Evolutionary conservation across 768 basidiomycete species (phyloP).

Genomic region (Solioccasus polychromus): DNA sequence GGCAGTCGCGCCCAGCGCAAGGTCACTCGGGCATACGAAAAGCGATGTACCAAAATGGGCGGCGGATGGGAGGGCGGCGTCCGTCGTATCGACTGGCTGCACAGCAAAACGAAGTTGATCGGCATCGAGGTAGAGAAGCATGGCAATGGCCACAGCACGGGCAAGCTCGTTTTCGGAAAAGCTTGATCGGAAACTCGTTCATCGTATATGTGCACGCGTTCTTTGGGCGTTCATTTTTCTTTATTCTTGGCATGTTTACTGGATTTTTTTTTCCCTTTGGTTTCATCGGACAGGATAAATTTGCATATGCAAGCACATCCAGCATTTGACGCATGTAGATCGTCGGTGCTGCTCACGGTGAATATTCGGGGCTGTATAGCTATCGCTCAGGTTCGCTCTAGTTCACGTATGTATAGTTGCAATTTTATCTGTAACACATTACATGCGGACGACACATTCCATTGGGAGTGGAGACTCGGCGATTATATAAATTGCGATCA

Average conservation of each 20-base stretch:
- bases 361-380: slow-evolving; percentile 17
- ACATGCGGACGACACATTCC: neutral
- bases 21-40: slow-evolving; percentile 59
- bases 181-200: slow-evolving; percentile 24
- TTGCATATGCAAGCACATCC: neutral
- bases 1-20: slow-evolving; percentile 56
- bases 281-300: slow-evolving; percentile 1
- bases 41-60: slow-evolving; percentile 58
- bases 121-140: slow-evolving; percentile 60
- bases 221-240: neutral
- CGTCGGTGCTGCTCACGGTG: slow-evolving; percentile 7
- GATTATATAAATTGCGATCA: neutral
- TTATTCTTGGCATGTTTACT: neutral
- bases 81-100: slow-evolving; percentile 63
- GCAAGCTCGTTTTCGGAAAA: slow-evolving; percentile 49
- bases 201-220: slow-evolving; percentile 1
- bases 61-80: slow-evolving; percentile 72
- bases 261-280: neutral
- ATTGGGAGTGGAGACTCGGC: neutral
- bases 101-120: slow-evolving; percentile 54
- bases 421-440: slow-evolving; percentile 25
- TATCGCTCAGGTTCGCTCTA: no score
- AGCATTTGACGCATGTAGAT: slow-evolving; percentile 13
- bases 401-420: slow-evolving; percentile 11
- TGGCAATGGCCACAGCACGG: slow-evolving; percentile 35